Conservation (phyloP, 371 early-diverging fungal species). For the Lichtheimia ramosa region DNA sequence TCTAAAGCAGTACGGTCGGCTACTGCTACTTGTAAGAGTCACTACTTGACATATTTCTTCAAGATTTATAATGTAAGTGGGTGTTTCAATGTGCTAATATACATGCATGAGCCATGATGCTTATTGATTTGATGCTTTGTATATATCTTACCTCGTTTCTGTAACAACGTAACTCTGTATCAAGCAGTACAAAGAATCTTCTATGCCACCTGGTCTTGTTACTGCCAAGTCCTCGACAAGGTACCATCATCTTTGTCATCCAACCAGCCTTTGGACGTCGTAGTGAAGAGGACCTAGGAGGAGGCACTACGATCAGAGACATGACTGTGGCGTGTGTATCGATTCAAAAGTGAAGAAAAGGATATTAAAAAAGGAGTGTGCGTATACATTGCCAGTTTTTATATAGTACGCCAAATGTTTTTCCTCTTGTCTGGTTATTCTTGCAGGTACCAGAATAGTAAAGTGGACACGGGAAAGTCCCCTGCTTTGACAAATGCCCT, state of each 20-base stretch:
- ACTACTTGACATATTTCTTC: constrained; percentile 20
- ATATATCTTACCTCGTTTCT: constrained; percentile 24
- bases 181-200: constrained; percentile 38
- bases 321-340: no score
- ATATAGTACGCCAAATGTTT: no score
- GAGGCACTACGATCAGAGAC: constrained; percentile 4
- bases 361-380: no score
- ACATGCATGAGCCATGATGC: neutral
- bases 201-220: constrained; percentile 26
- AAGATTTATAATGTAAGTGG: constrained; percentile 25
- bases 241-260: constrained; percentile 1
- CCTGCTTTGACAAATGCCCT: no score
- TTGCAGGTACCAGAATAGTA: no score
- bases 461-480: no score
- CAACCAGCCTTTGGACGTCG: constrained; percentile 9
- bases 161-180: constrained; percentile 41
- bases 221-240: neutral
- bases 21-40: neutral
- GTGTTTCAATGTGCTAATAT: constrained; percentile 16
- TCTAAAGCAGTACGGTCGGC: constrained; percentile 24
- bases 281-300: constrained; percentile 7
- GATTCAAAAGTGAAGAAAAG: no score
- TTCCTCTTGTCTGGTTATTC: no score
- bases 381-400: no score
- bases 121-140: neutral